phyloP scores from a whole-genome alignment of 805 yeast genomes.

The Wickerhamomyces mucosus region DNA sequence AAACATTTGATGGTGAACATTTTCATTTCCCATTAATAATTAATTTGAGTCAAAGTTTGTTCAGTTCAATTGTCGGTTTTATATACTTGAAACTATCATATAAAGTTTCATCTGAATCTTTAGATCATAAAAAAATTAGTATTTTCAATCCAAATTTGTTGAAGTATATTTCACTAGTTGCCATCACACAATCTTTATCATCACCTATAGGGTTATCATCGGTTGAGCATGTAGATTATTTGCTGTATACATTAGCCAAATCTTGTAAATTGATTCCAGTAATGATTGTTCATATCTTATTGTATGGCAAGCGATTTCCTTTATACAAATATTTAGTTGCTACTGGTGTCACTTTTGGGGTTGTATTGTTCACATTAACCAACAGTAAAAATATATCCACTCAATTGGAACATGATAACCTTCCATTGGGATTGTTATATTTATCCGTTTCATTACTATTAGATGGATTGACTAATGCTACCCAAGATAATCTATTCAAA shows the following conservation, averaged over 20 bases:
- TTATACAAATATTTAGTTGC: slow-evolving; percentile 73
- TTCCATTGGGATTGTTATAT: slow-evolving; percentile 47
- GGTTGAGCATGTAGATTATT: slow-evolving; percentile 73
- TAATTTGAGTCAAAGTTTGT: slow-evolving; percentile 61
- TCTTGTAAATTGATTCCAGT: slow-evolving; percentile 93
- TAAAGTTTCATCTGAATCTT: not conserved
- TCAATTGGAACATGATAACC: slow-evolving; percentile 27
- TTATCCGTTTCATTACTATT: slow-evolving; percentile 57
- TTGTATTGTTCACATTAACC: slow-evolving; percentile 62
- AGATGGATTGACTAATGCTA: slow-evolving; percentile 89
- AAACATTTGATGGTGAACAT: slow-evolving; percentile 47
- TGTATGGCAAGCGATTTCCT: slow-evolving; percentile 69
- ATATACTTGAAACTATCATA: slow-evolving; percentile 37
- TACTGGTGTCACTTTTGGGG: slow-evolving; percentile 71
- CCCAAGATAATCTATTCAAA: slow-evolving; percentile 80
- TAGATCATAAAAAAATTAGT: slow-evolving; percentile 5
- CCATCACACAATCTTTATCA: slow-evolving; percentile 61
- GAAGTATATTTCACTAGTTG: slow-evolving; percentile 16
- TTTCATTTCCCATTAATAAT: slow-evolving; percentile 77
- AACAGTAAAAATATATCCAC: slow-evolving; percentile 18
- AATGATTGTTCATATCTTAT: slow-evolving; percentile 67
- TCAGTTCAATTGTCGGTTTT: slow-evolving; percentile 64
- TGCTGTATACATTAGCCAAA: slow-evolving; percentile 79
- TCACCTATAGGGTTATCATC: slow-evolving; percentile 79
- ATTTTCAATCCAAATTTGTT: slow-evolving; percentile 9